Evolutionary conservation across 192 early-diverging fungal species (phyloP).

Genomic region (Rhizoclosmatium sp.): DNA sequence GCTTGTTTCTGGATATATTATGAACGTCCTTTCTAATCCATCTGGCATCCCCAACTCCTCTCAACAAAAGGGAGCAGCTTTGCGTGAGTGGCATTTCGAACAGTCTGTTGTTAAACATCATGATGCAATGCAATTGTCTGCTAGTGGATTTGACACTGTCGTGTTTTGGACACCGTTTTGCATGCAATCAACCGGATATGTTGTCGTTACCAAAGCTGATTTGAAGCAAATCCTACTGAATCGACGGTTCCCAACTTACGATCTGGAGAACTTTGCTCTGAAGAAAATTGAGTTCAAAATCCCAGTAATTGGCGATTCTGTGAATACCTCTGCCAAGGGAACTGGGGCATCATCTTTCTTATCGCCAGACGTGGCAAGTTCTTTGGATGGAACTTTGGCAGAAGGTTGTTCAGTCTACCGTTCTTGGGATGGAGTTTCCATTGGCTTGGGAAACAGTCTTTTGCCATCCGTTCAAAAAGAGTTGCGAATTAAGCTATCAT

Average conservation of each 20-base stretch:
- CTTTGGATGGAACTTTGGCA: slow-evolving; percentile 27
- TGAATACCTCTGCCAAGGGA: not conserved
- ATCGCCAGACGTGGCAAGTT: not conserved
- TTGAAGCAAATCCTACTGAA: slow-evolving; percentile 3
- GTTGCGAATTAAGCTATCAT: slow-evolving; percentile 20
- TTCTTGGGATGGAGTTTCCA: slow-evolving; percentile 18
- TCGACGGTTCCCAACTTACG: not conserved
- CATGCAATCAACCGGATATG: not conserved
- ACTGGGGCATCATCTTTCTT: not conserved
- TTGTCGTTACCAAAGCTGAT: not conserved
- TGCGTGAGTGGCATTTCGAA: slow-evolving; percentile 15
- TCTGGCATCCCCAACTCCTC: slow-evolving; percentile 15
- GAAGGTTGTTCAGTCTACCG: slow-evolving; percentile 11
- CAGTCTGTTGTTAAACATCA: slow-evolving; percentile 14
- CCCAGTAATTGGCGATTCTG: not conserved
- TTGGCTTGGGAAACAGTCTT: slow-evolving; percentile 8
- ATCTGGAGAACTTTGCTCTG: not conserved
- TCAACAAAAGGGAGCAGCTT: not conserved
- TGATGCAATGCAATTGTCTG: slow-evolving; percentile 25
- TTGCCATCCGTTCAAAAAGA: slow-evolving; percentile 27
- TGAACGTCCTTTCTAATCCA: slow-evolving; percentile 22
- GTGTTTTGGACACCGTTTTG: slow-evolving; percentile 44
- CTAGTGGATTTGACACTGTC: slow-evolving; percentile 6
- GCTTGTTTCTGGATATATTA: slow-evolving; percentile 6
- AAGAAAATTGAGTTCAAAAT: not conserved